Evolutionary conservation across 495 filamentous ascomycete genomes (phyloP).

Genomic region (Xylaria intraflava): DNA sequence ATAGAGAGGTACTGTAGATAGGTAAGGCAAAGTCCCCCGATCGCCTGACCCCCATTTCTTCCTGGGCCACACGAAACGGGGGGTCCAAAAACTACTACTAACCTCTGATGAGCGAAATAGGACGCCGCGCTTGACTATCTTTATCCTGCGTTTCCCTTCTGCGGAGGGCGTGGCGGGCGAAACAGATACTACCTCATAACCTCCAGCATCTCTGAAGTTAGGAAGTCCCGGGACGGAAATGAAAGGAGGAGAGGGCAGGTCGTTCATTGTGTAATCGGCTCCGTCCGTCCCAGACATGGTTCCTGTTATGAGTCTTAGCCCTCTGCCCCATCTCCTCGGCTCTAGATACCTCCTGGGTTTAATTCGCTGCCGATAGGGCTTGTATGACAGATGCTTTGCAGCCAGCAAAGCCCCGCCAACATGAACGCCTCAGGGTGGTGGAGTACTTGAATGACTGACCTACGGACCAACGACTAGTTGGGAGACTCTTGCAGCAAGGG

Average conservation of each 20-base stretch:
- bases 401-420: too few species aligned
- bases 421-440: too few species aligned
- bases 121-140: slow-evolving; percentile 39
- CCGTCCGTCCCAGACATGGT: slow-evolving; percentile 1
- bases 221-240: slow-evolving; percentile 42
- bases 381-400: too few species aligned
- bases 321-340: background rate
- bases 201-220: slow-evolving; percentile 58
- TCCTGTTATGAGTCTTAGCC: background rate
- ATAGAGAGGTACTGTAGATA: too few species aligned
- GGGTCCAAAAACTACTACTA: background rate
- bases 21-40: too few species aligned
- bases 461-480: too few species aligned
- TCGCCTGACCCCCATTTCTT: too few species aligned
- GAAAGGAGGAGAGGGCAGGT: slow-evolving; percentile 46
- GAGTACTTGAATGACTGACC: too few species aligned
- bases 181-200: slow-evolving; percentile 35
- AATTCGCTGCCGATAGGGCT: too few species aligned
- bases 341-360: too few species aligned
- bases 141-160: slow-evolving; percentile 16
- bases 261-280: background rate
- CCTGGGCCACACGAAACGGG: background rate
- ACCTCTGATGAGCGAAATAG: slow-evolving; percentile 53
- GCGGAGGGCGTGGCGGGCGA: background rate
- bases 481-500: too few species aligned